These are phyloP conservation scores for Aspergillus indologenus DNA, from an alignment of 495 filamentous ascomycete species.

Conservation along the genomic window DNA sequence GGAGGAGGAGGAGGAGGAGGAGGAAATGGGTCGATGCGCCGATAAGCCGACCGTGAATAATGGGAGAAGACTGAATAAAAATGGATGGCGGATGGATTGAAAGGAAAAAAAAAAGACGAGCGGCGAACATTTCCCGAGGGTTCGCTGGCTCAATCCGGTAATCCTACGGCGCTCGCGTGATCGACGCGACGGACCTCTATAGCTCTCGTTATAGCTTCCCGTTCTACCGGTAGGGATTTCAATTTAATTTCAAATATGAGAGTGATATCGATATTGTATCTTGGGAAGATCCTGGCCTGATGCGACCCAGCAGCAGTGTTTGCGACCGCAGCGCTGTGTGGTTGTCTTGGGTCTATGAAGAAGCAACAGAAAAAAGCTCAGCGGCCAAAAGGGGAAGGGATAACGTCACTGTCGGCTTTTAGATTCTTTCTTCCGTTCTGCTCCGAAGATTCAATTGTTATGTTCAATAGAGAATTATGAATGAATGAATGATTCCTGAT, in stretches of 20 bases:
- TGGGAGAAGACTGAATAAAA: conserved; percentile 14
- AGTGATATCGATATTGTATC: neutral
- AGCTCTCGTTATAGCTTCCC: neutral
- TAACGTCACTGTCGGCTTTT: conserved; percentile 17
- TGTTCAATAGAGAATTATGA: too few relatives aligned
- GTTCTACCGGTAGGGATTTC: neutral
- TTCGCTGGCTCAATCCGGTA: conserved; percentile 6
- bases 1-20: conserved; percentile 11
- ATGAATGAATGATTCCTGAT: too few relatives aligned
- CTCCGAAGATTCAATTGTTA: neutral
- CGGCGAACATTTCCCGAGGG: conserved; percentile 21
- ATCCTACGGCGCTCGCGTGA: conserved; percentile 19
- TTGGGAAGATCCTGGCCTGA: neutral
- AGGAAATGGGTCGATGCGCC: conserved; percentile 12
- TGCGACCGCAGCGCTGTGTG: neutral
- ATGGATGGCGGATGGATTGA: conserved; percentile 1
- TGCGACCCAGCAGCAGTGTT: neutral
- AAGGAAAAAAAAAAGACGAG: conserved; percentile 14
- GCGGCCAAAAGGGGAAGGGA: conserved; percentile 6
- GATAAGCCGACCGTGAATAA: conserved; percentile 18
- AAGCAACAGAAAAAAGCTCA: neutral
- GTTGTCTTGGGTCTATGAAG: neutral
- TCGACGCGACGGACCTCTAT: conserved; percentile 17
- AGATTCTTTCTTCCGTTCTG: neutral
- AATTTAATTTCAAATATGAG: neutral